Evolutionary conservation across 2,329 filamentous ascomycete species (phyloP).

Genomic region (Trichoderma gracile): DNA sequence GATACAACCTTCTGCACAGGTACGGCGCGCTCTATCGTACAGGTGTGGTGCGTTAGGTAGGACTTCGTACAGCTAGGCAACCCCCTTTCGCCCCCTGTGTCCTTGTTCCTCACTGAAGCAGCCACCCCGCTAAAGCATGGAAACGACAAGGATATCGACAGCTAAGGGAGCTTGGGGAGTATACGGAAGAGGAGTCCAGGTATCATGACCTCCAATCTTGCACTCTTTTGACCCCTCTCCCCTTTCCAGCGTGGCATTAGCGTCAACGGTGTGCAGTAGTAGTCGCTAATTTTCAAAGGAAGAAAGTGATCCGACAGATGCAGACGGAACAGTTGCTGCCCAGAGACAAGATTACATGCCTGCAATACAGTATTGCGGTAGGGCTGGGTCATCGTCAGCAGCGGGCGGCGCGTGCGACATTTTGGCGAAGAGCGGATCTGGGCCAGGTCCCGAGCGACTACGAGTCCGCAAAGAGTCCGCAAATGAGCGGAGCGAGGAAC

Average conservation of each 20-base stretch:
- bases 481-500: background rate
- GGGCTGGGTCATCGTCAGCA: conserved; percentile 17
- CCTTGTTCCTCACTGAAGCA: conserved; percentile 19
- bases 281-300: background rate
- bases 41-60: background rate
- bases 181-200: background rate
- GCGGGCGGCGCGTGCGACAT: background rate
- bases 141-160: conserved; percentile 17
- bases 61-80: background rate
- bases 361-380: conserved; percentile 1
- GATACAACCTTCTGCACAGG: background rate
- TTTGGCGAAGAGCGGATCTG: background rate
- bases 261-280: conserved; percentile 9
- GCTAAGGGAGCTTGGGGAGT: background rate
- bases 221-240: background rate
- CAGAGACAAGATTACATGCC: background rate
- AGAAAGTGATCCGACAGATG: conserved; percentile 11
- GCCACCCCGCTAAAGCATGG: conserved; percentile 16
- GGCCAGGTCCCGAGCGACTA: background rate
- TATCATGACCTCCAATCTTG: background rate
- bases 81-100: conserved; percentile 13
- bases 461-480: background rate
- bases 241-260: conserved; percentile 14
- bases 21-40: background rate
- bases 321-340: background rate